phyloP scores from a whole-genome alignment of 2,329 filamentous ascomycete genomes.

The Rhynchosporium secalis region DNA sequence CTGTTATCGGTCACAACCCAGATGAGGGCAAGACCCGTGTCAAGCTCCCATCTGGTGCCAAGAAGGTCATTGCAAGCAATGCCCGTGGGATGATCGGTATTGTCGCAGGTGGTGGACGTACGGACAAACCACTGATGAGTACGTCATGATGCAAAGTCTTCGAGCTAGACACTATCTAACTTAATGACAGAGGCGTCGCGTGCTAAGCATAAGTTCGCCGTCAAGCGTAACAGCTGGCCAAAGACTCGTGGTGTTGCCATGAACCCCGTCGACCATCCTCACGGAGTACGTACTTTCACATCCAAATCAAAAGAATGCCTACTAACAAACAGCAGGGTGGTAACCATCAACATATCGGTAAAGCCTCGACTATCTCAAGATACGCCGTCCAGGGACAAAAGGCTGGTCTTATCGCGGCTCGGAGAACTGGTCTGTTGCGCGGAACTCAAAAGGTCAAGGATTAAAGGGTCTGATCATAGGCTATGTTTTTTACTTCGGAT shows the following conservation, averaged over 20 bases:
- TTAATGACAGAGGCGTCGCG: conserved; percentile 81
- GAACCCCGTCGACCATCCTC: conserved; percentile 99
- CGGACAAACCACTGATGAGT: conserved; percentile 98
- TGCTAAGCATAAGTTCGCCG: conserved; percentile 99
- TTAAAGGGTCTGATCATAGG: conserved; percentile 48
- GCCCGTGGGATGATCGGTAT: conserved; percentile 99
- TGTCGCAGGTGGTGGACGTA: conserved; percentile 98
- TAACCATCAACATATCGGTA: conserved; percentile 98
- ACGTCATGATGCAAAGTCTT: conserved; percentile 41
- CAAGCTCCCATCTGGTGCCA: conserved; percentile 98
- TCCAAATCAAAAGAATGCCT: conserved; percentile 19
- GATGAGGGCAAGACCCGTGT: conserved; percentile 99
- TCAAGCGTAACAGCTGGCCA: conserved; percentile 99
- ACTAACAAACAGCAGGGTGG: conserved; percentile 59
- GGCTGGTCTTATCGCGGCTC: conserved; percentile 99
- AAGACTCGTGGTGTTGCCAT: conserved; percentile 99
- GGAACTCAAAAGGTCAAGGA: conserved; percentile 99
- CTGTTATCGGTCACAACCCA: conserved; percentile 95
- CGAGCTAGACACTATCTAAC: conserved; percentile 43
- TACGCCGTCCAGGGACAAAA: conserved; percentile 99
- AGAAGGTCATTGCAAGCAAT: conserved; percentile 95
- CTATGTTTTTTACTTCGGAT: conserved; percentile 39
- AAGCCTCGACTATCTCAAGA: conserved; percentile 98
- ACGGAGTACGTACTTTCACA: conserved; percentile 59
- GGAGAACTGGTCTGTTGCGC: conserved; percentile 99